Conservation (phyloP, 345 rosid species). For the Carallia pectinifolia region DNA sequence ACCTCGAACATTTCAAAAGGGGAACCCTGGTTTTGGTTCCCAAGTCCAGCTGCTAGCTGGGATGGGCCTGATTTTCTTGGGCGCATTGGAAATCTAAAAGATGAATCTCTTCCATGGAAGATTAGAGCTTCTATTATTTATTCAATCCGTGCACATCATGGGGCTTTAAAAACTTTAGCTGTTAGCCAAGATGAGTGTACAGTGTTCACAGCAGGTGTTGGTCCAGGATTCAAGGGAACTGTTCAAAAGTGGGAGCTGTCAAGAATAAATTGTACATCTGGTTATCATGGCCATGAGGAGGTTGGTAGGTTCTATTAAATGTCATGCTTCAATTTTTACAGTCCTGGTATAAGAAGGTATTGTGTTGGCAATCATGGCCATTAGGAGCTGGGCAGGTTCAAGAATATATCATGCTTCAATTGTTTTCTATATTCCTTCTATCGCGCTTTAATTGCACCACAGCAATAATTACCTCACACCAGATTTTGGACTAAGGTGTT, state of each 20-base stretch:
- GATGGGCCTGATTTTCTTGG: conserved; percentile 78
- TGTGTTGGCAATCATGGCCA: conserved; percentile 70
- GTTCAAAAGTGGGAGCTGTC: conserved; percentile 91
- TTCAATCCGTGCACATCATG: conserved; percentile 78
- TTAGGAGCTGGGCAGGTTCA: conserved; percentile 70
- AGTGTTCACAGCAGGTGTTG: conserved; percentile 83
- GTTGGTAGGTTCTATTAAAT: conserved; percentile 42
- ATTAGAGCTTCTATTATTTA: conserved; percentile 73
- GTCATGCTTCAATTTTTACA: conserved; percentile 6
- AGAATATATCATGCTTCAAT: neutral
- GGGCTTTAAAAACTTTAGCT: conserved; percentile 79
- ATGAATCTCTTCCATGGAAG: conserved; percentile 78
- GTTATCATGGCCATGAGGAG: conserved; percentile 97
- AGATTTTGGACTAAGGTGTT: neutral
- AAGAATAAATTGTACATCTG: conserved; percentile 67
- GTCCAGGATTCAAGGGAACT: conserved; percentile 90
- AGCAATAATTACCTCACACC: neutral
- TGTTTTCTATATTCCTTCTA: neutral
- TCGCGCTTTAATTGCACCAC: neutral
- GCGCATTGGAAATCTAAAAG: conserved; percentile 69
- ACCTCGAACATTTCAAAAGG: conserved; percentile 44
- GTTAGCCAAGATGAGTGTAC: conserved; percentile 79
- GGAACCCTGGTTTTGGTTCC: conserved; percentile 96
- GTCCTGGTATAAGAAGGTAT: neutral
- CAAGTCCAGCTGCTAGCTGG: conserved; percentile 82